These are phyloP conservation scores for Oryza nivara DNA, from an alignment of 176 grass and related monocot species.

Conservation along the genomic window DNA sequence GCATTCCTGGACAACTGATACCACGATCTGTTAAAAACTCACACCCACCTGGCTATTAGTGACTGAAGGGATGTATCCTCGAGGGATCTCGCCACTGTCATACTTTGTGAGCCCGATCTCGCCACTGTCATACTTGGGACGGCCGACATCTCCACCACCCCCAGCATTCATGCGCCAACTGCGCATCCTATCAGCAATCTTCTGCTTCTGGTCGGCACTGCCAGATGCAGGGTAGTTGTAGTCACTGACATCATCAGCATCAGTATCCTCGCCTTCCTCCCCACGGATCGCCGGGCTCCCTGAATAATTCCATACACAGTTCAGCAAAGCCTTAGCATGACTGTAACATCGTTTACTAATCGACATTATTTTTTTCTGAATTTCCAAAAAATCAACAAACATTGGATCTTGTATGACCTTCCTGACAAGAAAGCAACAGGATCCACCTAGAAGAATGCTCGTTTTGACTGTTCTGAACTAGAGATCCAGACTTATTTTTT, in stretches of 20 bases:
- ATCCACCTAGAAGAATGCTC: slow-evolving; percentile 9
- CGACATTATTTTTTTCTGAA: neutral
- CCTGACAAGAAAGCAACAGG: slow-evolving; percentile 2
- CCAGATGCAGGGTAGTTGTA: slow-evolving; percentile 88
- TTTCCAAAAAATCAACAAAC: no score
- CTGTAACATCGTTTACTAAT: neutral
- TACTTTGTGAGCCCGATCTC: slow-evolving; percentile 63
- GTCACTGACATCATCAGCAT: slow-evolving; percentile 91
- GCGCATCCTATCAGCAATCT: slow-evolving; percentile 91
- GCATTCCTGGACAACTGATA: neutral
- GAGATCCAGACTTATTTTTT: slow-evolving; percentile 23
- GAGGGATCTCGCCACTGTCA: slow-evolving; percentile 87
- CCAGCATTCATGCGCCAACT: slow-evolving; percentile 75
- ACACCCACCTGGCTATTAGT: slow-evolving; percentile 80
- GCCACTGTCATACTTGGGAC: slow-evolving; percentile 91
- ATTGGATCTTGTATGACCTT: no score
- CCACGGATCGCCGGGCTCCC: slow-evolving; percentile 80
- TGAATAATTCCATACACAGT: slow-evolving; percentile 39
- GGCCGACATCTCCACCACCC: slow-evolving; percentile 68
- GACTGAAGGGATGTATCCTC: slow-evolving; percentile 84
- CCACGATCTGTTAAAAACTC: neutral
- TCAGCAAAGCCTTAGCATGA: slow-evolving; percentile 17
- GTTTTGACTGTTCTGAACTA: neutral
- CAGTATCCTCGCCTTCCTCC: slow-evolving; percentile 85
- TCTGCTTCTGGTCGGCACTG: slow-evolving; percentile 88